Evolutionary conservation across 2,329 filamentous ascomycete species (phyloP).

Genomic region (Amauroascus verrucosus): DNA sequence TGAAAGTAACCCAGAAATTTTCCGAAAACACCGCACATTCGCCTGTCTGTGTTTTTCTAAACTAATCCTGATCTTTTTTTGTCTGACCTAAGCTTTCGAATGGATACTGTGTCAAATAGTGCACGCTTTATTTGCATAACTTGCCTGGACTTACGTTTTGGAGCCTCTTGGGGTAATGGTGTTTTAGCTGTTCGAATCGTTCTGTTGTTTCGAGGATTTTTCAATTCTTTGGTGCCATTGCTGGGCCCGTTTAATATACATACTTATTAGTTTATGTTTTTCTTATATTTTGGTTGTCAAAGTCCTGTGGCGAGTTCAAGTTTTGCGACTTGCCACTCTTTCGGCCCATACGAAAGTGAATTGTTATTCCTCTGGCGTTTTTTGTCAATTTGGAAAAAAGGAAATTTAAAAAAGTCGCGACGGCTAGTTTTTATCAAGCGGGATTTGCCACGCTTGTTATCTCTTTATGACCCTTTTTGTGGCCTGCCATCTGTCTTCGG

Average conservation of each 20-base stretch:
- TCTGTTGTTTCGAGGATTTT: slow-evolving; percentile 10
- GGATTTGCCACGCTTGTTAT: slow-evolving; percentile 7
- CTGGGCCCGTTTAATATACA: not conserved
- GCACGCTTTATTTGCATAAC: not conserved
- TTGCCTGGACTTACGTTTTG: slow-evolving; percentile 1
- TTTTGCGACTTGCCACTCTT: not conserved
- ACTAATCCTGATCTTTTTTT: not conserved
- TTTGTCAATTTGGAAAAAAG: not conserved
- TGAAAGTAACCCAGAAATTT: not conserved
- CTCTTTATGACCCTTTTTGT: not conserved
- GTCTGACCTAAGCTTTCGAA: not conserved
- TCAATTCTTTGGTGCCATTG: not conserved
- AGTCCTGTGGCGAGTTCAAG: not conserved
- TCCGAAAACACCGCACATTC: not conserved
- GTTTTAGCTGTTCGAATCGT: slow-evolving; percentile 11
- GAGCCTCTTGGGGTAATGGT: slow-evolving; percentile 9
- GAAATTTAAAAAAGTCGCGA: not conserved
- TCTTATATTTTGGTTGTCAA: not conserved
- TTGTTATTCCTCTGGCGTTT: not conserved
- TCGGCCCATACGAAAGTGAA: not conserved
- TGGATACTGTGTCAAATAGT: not conserved
- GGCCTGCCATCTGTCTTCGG: slow-evolving; percentile 3
- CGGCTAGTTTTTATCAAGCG: not conserved
- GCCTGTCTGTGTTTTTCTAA: not conserved
- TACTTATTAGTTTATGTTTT: not conserved